Percentiles rank a stretch among this genome's conserved stretches.
These are phyloP conservation scores for Naganishia vishniacii DNA, from an alignment of 768 basidiomycete genomes.

Conservation along the genomic window DNA sequence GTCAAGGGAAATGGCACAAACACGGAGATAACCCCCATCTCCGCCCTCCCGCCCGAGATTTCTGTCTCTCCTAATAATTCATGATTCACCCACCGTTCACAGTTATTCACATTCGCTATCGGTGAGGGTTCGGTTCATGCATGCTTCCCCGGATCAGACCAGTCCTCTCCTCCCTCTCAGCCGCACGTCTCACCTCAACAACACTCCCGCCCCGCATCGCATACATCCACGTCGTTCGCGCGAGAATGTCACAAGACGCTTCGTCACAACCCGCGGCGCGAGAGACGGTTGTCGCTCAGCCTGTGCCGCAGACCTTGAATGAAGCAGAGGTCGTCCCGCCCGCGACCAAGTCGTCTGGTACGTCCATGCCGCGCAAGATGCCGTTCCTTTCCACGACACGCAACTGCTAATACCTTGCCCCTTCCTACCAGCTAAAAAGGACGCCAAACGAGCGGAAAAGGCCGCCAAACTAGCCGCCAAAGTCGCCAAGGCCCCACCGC, in stretches of 20 bases:
- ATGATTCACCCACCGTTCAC: too few relatives aligned
- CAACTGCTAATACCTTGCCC: background rate
- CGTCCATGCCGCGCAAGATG: too few relatives aligned
- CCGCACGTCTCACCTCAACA: background rate
- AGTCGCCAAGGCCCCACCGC: constrained; percentile 42
- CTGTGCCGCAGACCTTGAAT: constrained; percentile 18
- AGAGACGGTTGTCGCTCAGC: constrained; percentile 1
- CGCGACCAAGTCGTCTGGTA: constrained; percentile 3
- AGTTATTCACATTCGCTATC: too few relatives aligned
- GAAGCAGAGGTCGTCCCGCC: constrained; percentile 12
- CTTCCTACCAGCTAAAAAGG: constrained; percentile 59
- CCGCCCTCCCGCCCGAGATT: too few relatives aligned
- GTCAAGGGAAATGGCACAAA: too few relatives aligned
- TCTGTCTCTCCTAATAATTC: too few relatives aligned
- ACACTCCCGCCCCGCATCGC: too few relatives aligned
- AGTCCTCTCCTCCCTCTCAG: background rate
- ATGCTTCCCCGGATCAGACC: background rate
- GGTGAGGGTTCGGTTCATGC: constrained; percentile 1
- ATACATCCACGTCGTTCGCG: too few relatives aligned
- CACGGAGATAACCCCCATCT: too few relatives aligned
- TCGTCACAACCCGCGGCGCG: background rate
- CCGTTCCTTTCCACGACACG: background rate
- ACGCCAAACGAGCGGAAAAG: constrained; percentile 60
- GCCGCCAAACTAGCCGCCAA: constrained; percentile 54
- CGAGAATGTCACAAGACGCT: background rate